Evolutionary conservation across 225 moss, liverwort and hornwort genomes (phyloP), one percentile per base, ranked within the genome.

Genomic region (Rhytidiadelphus loreus): DNA sequence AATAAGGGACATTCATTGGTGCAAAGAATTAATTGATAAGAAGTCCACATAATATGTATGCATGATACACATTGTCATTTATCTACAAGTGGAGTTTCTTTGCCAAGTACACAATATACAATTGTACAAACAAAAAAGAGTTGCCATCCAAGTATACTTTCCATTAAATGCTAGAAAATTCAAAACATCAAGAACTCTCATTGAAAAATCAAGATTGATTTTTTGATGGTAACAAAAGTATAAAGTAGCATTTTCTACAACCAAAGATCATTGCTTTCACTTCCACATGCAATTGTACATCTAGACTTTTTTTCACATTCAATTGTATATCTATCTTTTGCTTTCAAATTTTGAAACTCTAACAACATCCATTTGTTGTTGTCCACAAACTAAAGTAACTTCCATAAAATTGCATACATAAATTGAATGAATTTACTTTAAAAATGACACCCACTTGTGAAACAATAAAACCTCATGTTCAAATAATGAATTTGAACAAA

Each of bases 41-140:
- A 69, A 22, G n/a, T 11, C 37, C 16, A 46, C 0, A 1, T 5
- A 8, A 6, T 28, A 46, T 6, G 2, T 7, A 46, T 30, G 7
- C 11, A 28, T 16, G 6, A 29, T 6, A 28, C 1, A 6, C 9
- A 9, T 16, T 29, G 6, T 11, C 29, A 18, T 30, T 19, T 73
- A 73, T 46, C 19, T 30, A 2, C 11, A 18, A 46, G 11, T 46
- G 18, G 46, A 46, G 8, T 7, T 28, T 73, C 0, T 44, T 28
- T 11, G 2, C 6, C 11, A 74, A 1, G 2, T 18, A 1, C 0
- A 0, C 30, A 74, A 12, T 0, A 0, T 19, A 48, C 1, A 11
- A 30, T 41, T 4, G 2, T 29, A 10, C 11, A 19, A 48, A 48
- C 4, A 4, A 46, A 46, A 65, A 73, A 11, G 11, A 30, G 1